Conservation (phyloP, 2,329 filamentous ascomycete genomes). For the Colletotrichum incanum region DNA sequence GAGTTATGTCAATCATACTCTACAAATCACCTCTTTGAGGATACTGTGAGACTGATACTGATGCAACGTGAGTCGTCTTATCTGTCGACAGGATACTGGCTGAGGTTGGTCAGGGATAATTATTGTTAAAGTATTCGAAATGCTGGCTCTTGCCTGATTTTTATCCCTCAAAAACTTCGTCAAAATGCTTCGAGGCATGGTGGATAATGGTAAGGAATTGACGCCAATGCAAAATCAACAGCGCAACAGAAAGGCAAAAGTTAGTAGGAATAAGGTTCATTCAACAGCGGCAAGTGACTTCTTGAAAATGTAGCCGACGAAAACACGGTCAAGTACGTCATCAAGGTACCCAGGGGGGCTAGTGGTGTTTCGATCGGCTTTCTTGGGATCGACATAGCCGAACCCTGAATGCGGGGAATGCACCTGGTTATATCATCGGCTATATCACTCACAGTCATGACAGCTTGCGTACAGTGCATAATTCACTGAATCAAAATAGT, state of each 20-base stretch:
- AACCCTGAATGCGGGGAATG: slow-evolving; percentile 1
- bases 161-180: neutral
- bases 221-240: too few species aligned
- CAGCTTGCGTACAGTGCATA: neutral
- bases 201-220: neutral
- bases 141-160: neutral
- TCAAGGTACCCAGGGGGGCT: neutral
- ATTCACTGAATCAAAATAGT: neutral
- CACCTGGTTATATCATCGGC: slow-evolving; percentile 6
- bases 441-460: neutral
- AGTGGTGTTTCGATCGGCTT: neutral
- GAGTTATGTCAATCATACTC: too few species aligned
- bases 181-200: neutral
- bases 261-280: neutral
- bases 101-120: neutral
- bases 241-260: too few species aligned
- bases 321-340: slow-evolving; percentile 4
- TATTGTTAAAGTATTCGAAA: too few species aligned
- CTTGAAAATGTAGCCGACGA: neutral
- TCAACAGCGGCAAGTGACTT: neutral
- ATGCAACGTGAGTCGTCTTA: slow-evolving; percentile 14
- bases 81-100: neutral
- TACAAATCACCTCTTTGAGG: slow-evolving; percentile 14
- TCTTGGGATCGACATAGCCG: neutral
- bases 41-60: slow-evolving; percentile 19